These are phyloP conservation scores for Onygena corvina DNA, from an alignment of 2,329 filamentous ascomycete species.

Conservation along the genomic window DNA sequence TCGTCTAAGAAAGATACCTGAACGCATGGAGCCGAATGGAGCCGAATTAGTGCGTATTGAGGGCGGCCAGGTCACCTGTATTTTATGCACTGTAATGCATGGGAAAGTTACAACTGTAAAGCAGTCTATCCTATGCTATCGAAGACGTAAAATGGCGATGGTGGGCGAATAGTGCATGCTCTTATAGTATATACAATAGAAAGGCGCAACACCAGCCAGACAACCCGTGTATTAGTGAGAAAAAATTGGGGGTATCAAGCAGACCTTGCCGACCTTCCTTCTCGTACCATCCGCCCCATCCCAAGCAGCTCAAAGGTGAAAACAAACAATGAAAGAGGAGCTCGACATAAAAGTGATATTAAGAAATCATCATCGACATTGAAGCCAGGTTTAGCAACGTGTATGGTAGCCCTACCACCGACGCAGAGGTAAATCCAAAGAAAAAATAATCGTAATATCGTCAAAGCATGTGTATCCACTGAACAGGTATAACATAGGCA, in stretches of 20 bases:
- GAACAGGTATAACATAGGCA: conserved; percentile 2
- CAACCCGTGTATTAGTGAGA: too few species aligned
- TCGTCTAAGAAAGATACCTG: conserved; percentile 41
- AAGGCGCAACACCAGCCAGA: neutral
- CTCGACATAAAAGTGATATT: neutral
- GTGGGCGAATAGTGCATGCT: too few species aligned
- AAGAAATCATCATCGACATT: neutral
- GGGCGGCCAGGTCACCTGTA: too few species aligned
- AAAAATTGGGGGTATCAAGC: neutral
- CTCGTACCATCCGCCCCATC: neutral
- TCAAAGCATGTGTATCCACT: conserved; percentile 6
- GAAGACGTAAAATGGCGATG: too few species aligned
- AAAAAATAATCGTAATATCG: conserved; percentile 1
- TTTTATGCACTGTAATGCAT: too few species aligned
- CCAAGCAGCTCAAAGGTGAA: neutral
- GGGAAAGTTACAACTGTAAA: too few species aligned
- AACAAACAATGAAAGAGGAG: neutral
- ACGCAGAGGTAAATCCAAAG: neutral
- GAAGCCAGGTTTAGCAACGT: neutral
- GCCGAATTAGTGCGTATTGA: too few species aligned
- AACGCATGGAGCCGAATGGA: too few species aligned
- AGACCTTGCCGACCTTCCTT: neutral
- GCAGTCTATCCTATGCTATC: too few species aligned
- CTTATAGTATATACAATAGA: neutral
- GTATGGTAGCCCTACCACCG: neutral